These are phyloP conservation scores for Ophiostoma populinum DNA, from an alignment of 2,329 filamentous ascomycete genomes.

Conservation along the genomic window DNA sequence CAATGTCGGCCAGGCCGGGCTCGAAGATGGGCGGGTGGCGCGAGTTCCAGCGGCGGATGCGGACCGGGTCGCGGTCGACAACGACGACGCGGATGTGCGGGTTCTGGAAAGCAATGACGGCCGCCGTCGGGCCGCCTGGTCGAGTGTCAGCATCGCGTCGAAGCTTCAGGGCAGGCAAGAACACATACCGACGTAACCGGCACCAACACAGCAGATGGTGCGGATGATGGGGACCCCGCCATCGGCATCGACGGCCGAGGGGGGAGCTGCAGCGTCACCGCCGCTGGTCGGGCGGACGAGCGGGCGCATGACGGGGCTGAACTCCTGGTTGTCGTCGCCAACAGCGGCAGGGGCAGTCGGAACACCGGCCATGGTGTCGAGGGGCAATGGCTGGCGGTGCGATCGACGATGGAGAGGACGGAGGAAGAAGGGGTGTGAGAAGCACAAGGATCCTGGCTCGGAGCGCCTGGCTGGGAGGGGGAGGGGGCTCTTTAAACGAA, in stretches of 20 bases:
- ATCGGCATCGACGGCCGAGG: neutral
- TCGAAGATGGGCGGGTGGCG: constrained; percentile 60
- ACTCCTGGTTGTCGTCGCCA: constrained; percentile 22
- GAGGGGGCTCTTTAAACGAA: no score
- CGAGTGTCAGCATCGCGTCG: neutral
- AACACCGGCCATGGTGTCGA: constrained; percentile 14
- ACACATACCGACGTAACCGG: constrained; percentile 55
- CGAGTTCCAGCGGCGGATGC: constrained; percentile 60
- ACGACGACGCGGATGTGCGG: constrained; percentile 54
- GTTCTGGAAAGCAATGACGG: constrained; percentile 58
- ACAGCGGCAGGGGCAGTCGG: constrained; percentile 29
- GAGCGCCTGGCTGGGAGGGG: neutral
- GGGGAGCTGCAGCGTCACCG: neutral
- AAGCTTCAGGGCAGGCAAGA: neutral
- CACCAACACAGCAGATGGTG: constrained; percentile 57
- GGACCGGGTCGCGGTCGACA: constrained; percentile 48
- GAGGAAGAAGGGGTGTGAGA: no score
- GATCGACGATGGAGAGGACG: no score
- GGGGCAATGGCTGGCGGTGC: no score
- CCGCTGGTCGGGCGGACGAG: constrained; percentile 10
- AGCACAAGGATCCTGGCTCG: no score
- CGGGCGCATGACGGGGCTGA: constrained; percentile 23
- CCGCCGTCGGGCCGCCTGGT: constrained; percentile 54
- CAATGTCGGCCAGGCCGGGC: constrained; percentile 50
- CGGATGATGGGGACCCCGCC: constrained; percentile 19